Evolutionary conservation across 2,329 filamentous ascomycete genomes (phyloP).

Genomic region (Penicillium capsulatum): DNA sequence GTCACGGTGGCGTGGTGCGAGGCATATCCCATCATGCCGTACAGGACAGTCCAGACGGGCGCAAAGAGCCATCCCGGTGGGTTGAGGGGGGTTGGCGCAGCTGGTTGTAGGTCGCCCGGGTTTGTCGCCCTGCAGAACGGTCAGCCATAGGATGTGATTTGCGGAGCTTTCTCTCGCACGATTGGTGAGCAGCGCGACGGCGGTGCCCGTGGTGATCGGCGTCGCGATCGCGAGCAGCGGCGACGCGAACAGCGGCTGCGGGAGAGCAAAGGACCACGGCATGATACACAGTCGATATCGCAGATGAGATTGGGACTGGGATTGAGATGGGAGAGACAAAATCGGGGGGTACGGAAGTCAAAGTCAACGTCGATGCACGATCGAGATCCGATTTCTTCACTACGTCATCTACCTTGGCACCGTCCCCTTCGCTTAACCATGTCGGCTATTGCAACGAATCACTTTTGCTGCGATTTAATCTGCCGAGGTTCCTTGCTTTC

Average conservation of each 20-base stretch:
- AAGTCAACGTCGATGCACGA: slow-evolving; percentile 2
- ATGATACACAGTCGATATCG: slow-evolving; percentile 11
- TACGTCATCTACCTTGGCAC: slow-evolving; percentile 9
- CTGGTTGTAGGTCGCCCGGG: slow-evolving; percentile 35
- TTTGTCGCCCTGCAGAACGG: slow-evolving; percentile 26
- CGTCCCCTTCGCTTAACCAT: neutral
- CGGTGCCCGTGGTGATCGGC: slow-evolving; percentile 25
- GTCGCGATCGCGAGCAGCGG: slow-evolving; percentile 29
- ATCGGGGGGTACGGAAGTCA: neutral
- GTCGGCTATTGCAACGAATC: too few relatives aligned
- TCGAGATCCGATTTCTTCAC: slow-evolving; percentile 10
- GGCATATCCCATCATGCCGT: slow-evolving; percentile 78
- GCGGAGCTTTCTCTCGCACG: slow-evolving; percentile 16
- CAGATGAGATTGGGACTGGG: neutral
- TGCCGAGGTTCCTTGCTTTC: too few relatives aligned
- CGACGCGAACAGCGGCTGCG: slow-evolving; percentile 28
- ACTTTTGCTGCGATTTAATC: too few relatives aligned
- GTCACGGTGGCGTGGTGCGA: slow-evolving; percentile 69
- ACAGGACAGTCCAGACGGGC: slow-evolving; percentile 57
- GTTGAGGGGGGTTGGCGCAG: slow-evolving; percentile 49
- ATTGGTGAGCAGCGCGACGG: slow-evolving; percentile 31
- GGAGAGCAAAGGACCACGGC: slow-evolving; percentile 31
- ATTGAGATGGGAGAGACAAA: slow-evolving; percentile 1
- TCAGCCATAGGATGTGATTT: neutral
- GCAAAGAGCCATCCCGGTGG: slow-evolving; percentile 57